Evolutionary conservation across 2,329 filamentous ascomycete species (phyloP).

Genomic region (Penicillium digitatum): DNA sequence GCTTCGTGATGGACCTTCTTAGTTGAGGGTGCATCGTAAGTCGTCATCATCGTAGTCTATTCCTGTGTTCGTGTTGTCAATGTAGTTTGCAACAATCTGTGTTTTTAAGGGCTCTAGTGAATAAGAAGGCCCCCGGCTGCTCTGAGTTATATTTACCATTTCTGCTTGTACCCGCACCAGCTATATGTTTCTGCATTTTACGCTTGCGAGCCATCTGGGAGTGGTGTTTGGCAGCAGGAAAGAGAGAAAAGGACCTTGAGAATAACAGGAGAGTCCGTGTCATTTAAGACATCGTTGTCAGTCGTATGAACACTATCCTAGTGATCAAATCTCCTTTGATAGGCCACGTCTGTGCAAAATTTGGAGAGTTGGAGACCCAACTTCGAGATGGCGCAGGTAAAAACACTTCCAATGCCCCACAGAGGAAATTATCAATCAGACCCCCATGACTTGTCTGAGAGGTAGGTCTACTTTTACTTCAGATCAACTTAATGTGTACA

Average conservation of each 20-base stretch:
- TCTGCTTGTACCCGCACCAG: neutral
- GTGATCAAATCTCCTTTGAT: neutral
- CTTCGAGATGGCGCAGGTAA: neutral
- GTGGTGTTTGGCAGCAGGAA: neutral
- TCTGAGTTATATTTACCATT: neutral
- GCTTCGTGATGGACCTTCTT: slow-evolving; percentile 41
- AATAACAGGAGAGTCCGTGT: neutral
- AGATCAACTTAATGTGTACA: neutral
- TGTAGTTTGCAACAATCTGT: neutral
- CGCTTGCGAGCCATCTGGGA: neutral
- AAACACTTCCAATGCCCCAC: neutral
- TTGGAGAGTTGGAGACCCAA: neutral
- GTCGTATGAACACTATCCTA: neutral
- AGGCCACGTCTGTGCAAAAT: neutral
- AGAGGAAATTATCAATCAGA: no score
- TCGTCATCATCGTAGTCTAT: neutral
- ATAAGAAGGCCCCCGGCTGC: neutral
- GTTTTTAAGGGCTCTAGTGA: neutral
- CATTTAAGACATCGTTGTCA: neutral
- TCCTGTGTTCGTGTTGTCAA: neutral
- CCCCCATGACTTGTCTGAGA: neutral
- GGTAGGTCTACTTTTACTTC: neutral
- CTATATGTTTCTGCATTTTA: no score
- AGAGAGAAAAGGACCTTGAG: no score
- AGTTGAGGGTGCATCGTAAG: neutral